A percentile compares a stretch with the other conserved stretches of the same genome.
Evolutionary conservation across 805 yeast genomes (phyloP).

Genomic region (Candida schatavii): DNA sequence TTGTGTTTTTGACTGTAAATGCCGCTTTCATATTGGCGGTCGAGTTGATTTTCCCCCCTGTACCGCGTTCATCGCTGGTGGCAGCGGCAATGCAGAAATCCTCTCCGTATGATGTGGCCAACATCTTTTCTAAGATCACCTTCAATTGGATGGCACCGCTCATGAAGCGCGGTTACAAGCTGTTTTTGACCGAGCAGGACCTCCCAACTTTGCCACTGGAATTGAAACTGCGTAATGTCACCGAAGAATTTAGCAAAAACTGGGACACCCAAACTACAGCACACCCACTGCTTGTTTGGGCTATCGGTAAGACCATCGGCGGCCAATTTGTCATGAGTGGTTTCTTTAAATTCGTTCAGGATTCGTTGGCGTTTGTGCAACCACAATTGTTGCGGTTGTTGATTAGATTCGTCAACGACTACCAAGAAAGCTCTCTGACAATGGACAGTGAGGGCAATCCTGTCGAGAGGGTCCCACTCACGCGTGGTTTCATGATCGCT

Average conservation of each 20-base stretch:
- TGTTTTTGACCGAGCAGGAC: constrained; percentile 56
- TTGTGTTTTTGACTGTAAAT: constrained; percentile 34
- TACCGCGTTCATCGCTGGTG: constrained; percentile 28
- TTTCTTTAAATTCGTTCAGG: constrained; percentile 68
- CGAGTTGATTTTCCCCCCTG: constrained; percentile 41
- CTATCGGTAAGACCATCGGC: constrained; percentile 74
- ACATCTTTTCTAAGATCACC: constrained; percentile 72
- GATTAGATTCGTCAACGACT: constrained; percentile 35
- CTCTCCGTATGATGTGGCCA: constrained; percentile 55
- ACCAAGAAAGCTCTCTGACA: constrained; percentile 28
- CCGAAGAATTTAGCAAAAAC: constrained; percentile 46
- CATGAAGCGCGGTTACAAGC: constrained; percentile 73
- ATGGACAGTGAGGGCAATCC: constrained; percentile 21
- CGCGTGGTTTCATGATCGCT: constrained; percentile 75
- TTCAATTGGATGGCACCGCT: constrained; percentile 90
- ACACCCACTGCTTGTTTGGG: constrained; percentile 53
- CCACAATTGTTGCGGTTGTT: constrained; percentile 29
- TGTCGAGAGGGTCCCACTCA: constrained; percentile 51
- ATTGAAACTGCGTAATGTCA: constrained; percentile 53
- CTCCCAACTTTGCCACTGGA: constrained; percentile 75
- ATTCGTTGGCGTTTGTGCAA: constrained; percentile 55
- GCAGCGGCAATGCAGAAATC: constrained; percentile 19
- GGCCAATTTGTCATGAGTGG: constrained; percentile 68
- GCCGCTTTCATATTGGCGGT: constrained; percentile 40
- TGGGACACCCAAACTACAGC: constrained; percentile 55